Percentiles rank a stretch among this genome's conserved stretches.
These are phyloP conservation scores for Leccinum olivaceopallidum DNA, from an alignment of 768 basidiomycete species.

Conservation along the genomic window DNA sequence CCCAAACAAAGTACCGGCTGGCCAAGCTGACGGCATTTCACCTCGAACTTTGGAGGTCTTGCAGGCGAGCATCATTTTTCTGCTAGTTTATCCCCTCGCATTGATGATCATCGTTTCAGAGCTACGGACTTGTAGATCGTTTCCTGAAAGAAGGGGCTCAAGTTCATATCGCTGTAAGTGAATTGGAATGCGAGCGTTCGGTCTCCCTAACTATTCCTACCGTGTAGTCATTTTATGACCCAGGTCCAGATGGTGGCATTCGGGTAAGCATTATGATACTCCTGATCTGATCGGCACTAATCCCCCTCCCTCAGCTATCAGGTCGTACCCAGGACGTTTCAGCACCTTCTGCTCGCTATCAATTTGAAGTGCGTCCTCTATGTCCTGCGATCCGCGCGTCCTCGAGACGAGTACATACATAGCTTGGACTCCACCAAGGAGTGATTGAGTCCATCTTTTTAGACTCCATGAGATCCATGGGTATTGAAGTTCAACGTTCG, in stretches of 20 bases:
- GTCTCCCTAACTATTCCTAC: neutral
- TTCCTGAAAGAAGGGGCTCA: constrained; percentile 61
- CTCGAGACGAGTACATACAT: constrained; percentile 9
- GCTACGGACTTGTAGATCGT: constrained; percentile 70
- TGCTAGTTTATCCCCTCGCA: neutral
- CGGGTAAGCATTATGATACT: constrained; percentile 38
- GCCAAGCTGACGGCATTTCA: constrained; percentile 32
- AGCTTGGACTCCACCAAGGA: constrained; percentile 37
- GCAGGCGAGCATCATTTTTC: constrained; percentile 33
- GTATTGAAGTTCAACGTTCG: constrained; percentile 35
- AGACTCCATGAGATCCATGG: constrained; percentile 34
- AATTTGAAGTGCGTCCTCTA: constrained; percentile 54
- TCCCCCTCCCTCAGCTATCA: constrained; percentile 45
- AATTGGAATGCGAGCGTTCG: neutral
- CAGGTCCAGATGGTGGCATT: constrained; percentile 58
- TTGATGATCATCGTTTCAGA: constrained; percentile 39
- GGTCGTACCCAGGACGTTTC: constrained; percentile 61
- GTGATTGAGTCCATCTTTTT: constrained; percentile 36
- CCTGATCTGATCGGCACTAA: neutral
- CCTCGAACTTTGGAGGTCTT: constrained; percentile 43
- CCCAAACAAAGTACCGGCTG: constrained; percentile 15
- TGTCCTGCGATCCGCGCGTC: neutral
- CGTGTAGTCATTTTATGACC: constrained; percentile 73
- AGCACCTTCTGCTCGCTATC: constrained; percentile 62
- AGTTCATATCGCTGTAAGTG: constrained; percentile 63